Conservation (phyloP, 1,284 basidiomycete genomes). For the Heterobasidion occidentale region DNA sequence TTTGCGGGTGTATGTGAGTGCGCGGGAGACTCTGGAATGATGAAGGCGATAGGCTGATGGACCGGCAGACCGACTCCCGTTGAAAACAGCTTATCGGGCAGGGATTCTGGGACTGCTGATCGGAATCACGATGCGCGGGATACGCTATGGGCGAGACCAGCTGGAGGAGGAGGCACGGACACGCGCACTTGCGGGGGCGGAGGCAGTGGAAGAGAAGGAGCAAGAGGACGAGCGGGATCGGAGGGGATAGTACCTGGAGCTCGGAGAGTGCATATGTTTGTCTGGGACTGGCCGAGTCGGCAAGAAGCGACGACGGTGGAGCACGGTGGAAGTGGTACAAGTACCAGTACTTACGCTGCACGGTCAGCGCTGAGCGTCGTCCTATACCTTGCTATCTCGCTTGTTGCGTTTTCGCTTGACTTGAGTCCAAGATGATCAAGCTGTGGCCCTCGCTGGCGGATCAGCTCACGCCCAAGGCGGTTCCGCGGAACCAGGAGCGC, state of each 20-base stretch:
- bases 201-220: conserved; percentile 13
- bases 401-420: no score
- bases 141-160: conserved; percentile 34
- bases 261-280: background rate
- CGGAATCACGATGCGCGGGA: conserved; percentile 43
- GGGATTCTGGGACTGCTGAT: conserved; percentile 43
- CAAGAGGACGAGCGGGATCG: conserved; percentile 5
- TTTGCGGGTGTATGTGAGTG: conserved; percentile 61
- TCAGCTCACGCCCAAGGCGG: conserved; percentile 67
- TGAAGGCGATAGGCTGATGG: conserved; percentile 7
- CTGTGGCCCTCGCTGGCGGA: conserved; percentile 60
- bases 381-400: no score
- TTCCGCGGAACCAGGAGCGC: conserved; percentile 37
- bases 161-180: conserved; percentile 20
- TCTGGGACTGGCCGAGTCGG: background rate
- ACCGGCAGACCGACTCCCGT: conserved; percentile 50
- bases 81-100: conserved; percentile 40
- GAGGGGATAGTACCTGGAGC: background rate
- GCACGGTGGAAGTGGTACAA: background rate
- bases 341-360: background rate
- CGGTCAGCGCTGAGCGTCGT: no score
- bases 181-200: background rate
- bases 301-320: background rate
- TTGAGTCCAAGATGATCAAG: conserved; percentile 42
- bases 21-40: background rate